phyloP scores from a whole-genome alignment of 1,284 basidiomycete species.

The Caloboletus firmus region DNA sequence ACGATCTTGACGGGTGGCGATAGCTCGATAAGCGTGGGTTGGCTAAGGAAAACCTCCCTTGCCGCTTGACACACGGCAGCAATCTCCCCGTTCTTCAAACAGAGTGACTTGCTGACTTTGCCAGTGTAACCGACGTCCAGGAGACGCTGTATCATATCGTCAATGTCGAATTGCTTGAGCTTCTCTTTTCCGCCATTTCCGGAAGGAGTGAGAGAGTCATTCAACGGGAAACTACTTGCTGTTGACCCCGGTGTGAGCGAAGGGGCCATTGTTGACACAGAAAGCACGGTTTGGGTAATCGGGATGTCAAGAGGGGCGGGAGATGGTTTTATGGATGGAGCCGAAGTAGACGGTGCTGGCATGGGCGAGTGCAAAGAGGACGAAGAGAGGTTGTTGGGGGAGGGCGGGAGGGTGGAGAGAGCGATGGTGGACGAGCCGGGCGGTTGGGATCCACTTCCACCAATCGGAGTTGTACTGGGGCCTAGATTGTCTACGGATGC shows the following conservation, averaged over 20 bases:
- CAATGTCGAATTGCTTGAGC: slow-evolving; percentile 82
- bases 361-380: slow-evolving; percentile 28
- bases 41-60: slow-evolving; percentile 93
- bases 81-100: slow-evolving; percentile 97
- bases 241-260: slow-evolving; percentile 49
- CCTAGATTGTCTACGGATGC: slow-evolving; percentile 50
- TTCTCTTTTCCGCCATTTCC: slow-evolving; percentile 57
- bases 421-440: slow-evolving; percentile 25
- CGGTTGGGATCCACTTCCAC: slow-evolving; percentile 34
- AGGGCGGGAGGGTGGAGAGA: slow-evolving; percentile 32
- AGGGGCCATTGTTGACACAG: slow-evolving; percentile 47
- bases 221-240: slow-evolving; percentile 41
- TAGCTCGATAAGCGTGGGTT: slow-evolving; percentile 97
- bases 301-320: slow-evolving; percentile 73
- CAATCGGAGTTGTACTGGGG: slow-evolving; percentile 35
- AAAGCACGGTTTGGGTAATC: slow-evolving; percentile 68
- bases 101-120: slow-evolving; percentile 96
- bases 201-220: slow-evolving; percentile 36
- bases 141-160: slow-evolving; percentile 97
- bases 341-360: slow-evolving; percentile 31
- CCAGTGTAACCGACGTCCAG: slow-evolving; percentile 97
- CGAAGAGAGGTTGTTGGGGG: slow-evolving; percentile 34
- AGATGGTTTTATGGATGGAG: slow-evolving; percentile 42
- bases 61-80: slow-evolving; percentile 95
- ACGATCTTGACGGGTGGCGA: slow-evolving; percentile 99